phyloP scores from a whole-genome alignment of 2,329 filamentous ascomycete species.

The Fusarium sublunatum region DNA sequence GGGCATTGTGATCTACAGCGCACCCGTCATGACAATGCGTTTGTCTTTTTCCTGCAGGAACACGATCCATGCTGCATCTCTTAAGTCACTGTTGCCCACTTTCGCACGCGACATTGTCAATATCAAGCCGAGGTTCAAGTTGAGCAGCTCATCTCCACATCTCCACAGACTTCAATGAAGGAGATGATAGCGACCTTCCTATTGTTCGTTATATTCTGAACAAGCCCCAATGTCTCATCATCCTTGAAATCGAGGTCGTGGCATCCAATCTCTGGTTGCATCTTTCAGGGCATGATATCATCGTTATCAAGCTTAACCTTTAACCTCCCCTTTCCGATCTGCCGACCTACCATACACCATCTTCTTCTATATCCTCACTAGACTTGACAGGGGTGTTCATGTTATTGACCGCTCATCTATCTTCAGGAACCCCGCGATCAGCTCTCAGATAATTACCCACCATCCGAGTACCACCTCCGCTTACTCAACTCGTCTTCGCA shows the following conservation, averaged over 20 bases:
- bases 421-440: constrained; percentile 38
- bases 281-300: constrained; percentile 36
- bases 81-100: constrained; percentile 18
- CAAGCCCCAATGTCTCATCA: constrained; percentile 15
- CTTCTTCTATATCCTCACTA: constrained; percentile 24
- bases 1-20: constrained; percentile 30
- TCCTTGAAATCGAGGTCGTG: constrained; percentile 12
- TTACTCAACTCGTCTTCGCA: constrained; percentile 7
- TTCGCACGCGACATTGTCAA: constrained; percentile 31
- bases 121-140: constrained; percentile 37
- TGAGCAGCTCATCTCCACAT: constrained; percentile 21
- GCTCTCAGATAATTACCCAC: constrained; percentile 24
- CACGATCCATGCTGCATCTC: constrained; percentile 3
- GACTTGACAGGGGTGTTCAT: constrained; percentile 35
- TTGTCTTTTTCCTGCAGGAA: constrained; percentile 13
- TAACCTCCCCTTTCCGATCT: constrained; percentile 18
- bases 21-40: constrained; percentile 30
- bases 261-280: constrained; percentile 22
- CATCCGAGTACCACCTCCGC: constrained; percentile 22
- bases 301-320: constrained; percentile 23
- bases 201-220: constrained; percentile 15
- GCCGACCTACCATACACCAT: constrained; percentile 35
- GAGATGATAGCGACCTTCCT: constrained; percentile 14
- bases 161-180: constrained; percentile 12
- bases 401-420: constrained; percentile 34